phyloP scores from a whole-genome alignment of 768 basidiomycete genomes.

The Floccularia luteovirens region DNA sequence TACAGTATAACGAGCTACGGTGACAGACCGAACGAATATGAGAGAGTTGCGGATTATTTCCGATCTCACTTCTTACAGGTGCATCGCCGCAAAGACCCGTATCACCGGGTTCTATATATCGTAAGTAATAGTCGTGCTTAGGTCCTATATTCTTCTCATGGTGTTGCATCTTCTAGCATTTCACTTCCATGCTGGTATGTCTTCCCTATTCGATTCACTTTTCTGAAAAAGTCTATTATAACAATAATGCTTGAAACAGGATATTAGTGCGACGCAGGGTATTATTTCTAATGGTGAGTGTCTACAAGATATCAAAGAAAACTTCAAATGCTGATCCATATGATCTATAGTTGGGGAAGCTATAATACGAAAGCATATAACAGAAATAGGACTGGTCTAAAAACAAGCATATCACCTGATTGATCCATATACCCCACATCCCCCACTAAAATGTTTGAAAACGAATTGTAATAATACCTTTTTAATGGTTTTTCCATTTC shows the following conservation, averaged over 20 bases:
- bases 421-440: not conserved
- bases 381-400: constrained; percentile 38
- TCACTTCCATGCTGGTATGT: constrained; percentile 60
- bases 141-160: not conserved
- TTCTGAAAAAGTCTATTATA: not conserved
- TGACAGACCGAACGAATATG: constrained; percentile 62
- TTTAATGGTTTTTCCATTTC: not conserved
- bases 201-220: not conserved
- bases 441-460: not conserved
- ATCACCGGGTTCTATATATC: constrained; percentile 53
- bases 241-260: constrained; percentile 29
- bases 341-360: constrained; percentile 49
- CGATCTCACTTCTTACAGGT: constrained; percentile 78
- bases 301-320: not conserved
- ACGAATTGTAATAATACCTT: not conserved
- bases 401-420: constrained; percentile 1
- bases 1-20: constrained; percentile 72
- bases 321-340: not conserved
- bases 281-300: constrained; percentile 56
- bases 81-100: constrained; percentile 57
- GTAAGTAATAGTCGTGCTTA: constrained; percentile 33
- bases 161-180: constrained; percentile 36
- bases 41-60: constrained; percentile 72
- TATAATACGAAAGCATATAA: constrained; percentile 59
- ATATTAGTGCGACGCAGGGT: constrained; percentile 57